Base-by-base conservation (phyloP, 257 asterid species). In the Prunella vulgaris region DNA sequence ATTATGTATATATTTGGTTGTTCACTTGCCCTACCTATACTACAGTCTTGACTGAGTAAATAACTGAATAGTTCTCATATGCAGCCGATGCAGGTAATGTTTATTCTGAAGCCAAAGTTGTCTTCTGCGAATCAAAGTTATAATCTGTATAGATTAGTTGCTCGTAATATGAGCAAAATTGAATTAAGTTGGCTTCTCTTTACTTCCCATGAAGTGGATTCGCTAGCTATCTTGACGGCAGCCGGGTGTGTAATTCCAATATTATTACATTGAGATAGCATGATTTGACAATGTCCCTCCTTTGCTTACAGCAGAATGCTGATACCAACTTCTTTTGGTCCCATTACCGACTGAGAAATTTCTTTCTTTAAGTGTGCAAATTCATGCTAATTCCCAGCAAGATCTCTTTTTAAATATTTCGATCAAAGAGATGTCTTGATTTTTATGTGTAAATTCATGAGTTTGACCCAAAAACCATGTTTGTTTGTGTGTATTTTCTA, bases 81-180 rank as follows among this genome's bases (percentile, higher is more conserved):
- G 89, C 98, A 92, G 98, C 76, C 71, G 96, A 86, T 73, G 96
- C 96, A 1, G 72, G 84, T 37, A 60, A 64, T 0, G 84, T 86
- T 18, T 89, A 86, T 46, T 74, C 76, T 18, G 76, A 71, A 59
- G 90, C 92, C 61, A 89, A 82, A 49, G 77, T 80, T 10, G 69
- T 87, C 37, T 75, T 78, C 71, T 74, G 81, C 48, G 78, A 84
- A 40, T 92, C 97, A 17, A 92, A 79, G 88, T 74, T 92, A 76
- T 89, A 71, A 83, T 12, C 68, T 49, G 2, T 63, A 22, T 25
- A 38, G 51, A 57, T 24, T 42, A 13, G 53, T 25, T 5, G 32
- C 66, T 33, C 66, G 68, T 73, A 20, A 10, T 14, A n/a, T 37
- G 28, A 32, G 17, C 7, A 44, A n/a, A n/a, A 30, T 60, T 32